These are phyloP conservation scores for Malassezia caprae DNA, from an alignment of 1,284 basidiomycete genomes.

Conservation along the genomic window DNA sequence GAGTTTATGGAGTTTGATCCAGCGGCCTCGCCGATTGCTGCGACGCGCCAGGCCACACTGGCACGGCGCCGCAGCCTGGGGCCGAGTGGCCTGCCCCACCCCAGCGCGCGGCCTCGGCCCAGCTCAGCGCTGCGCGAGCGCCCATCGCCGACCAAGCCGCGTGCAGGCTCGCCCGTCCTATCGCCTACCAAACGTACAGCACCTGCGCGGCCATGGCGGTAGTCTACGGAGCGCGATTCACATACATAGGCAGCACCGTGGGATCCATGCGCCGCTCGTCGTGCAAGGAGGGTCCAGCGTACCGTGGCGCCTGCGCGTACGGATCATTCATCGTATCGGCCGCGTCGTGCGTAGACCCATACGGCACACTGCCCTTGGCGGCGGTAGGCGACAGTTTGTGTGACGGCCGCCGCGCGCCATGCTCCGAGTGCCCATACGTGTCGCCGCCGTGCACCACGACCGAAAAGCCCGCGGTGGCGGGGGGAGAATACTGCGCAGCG, in stretches of 20 bases:
- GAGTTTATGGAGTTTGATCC: slow-evolving; percentile 40
- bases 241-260: slow-evolving; percentile 13
- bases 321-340: not conserved
- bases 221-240: slow-evolving; percentile 4
- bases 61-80: slow-evolving; percentile 20
- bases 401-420: not conserved
- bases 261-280: not conserved
- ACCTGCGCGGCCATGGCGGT: not conserved
- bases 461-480: not conserved
- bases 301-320: slow-evolving; percentile 3
- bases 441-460: slow-evolving; percentile 14
- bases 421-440: not conserved
- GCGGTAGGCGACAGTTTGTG: not conserved
- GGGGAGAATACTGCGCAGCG: not conserved
- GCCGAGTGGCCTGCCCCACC: not conserved
- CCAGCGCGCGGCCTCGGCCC: not conserved
- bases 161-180: not conserved
- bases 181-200: not conserved
- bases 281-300: not conserved
- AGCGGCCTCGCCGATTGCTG: slow-evolving; percentile 21
- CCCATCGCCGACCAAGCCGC: slow-evolving; percentile 8
- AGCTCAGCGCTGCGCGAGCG: not conserved
- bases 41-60: slow-evolving; percentile 18
- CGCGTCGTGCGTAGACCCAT: not conserved
- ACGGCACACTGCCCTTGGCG: not conserved